These are phyloP conservation scores for Elsinoe arachidis DNA, from an alignment of 2,329 filamentous ascomycete species.

Conservation along the genomic window DNA sequence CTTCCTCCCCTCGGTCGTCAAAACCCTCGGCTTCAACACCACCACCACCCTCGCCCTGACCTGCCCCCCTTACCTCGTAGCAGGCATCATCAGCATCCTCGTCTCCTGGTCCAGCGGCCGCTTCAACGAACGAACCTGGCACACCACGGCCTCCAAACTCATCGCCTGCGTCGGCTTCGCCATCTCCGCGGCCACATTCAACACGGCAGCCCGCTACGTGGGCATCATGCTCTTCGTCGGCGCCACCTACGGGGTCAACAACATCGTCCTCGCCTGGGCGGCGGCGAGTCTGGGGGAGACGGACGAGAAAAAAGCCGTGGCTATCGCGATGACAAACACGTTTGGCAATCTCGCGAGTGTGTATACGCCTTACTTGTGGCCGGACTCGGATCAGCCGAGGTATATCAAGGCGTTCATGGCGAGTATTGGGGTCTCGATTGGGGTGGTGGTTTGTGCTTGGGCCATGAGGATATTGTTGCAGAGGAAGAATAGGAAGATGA, in stretches of 20 bases:
- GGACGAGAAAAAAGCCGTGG: conserved; percentile 22
- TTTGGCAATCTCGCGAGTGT: conserved; percentile 20
- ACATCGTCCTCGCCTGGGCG: conserved; percentile 53
- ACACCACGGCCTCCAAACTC: conserved; percentile 26
- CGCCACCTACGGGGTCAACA: conserved; percentile 44
- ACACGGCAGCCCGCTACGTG: conserved; percentile 25
- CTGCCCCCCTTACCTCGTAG: conserved; percentile 29
- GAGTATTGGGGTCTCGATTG: conserved; percentile 25
- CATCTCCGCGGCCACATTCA: conserved; percentile 23
- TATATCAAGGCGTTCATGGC: conserved; percentile 27
- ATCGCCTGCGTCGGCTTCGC: conserved; percentile 27
- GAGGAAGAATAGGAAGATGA: conserved; percentile 20
- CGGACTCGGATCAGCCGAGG: conserved; percentile 23
- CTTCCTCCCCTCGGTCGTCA: conserved; percentile 26
- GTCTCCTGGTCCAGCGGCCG: conserved; percentile 34
- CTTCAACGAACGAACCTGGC: conserved; percentile 34
- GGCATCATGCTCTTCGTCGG: conserved; percentile 33
- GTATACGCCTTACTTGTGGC: conserved; percentile 32
- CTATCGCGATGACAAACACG: conserved; percentile 23
- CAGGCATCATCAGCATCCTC: conserved; percentile 26
- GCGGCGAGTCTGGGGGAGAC: conserved; percentile 25
- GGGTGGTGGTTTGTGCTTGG: conserved; percentile 23
- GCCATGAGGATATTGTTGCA: conserved; percentile 20
- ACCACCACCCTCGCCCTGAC: conserved; percentile 27
- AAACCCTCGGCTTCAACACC: conserved; percentile 28